Base-by-base conservation (phyloP, 1,284 basidiomycete genomes). In the Rhodotorula sp. region DNA sequence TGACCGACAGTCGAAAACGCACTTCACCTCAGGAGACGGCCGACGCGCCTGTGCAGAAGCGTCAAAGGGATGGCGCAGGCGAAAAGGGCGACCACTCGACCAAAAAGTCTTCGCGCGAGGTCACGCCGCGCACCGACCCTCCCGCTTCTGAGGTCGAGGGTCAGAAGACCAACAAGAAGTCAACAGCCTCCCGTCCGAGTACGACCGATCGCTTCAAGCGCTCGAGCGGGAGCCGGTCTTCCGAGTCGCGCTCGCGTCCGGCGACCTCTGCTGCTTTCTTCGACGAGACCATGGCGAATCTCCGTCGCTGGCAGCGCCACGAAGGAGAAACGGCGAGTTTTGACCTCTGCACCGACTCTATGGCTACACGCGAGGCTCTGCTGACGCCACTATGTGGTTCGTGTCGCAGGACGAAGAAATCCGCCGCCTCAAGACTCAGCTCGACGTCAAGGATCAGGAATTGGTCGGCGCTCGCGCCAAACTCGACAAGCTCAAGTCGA, bases 401-500 rank as follows among this genome's bases (percentile, higher is more conserved):
- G 18, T 38, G 2, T 14, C 26, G 31, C 43, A 64, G 52, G 62
- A 64, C 15, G 48, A 38, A 8, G 54, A 64, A 16, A 31, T 49
- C 1, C 52, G 38, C 3, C 58, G 57, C 21, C 50, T 62, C 12
- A 62, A 49, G 38, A 12, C 50, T 19, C 38, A 64, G n/a, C 58
- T 67, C 54, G 50, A 8, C 23, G 47, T 54, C 21, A 59, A 60
- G 47, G 28, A 26, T 10, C 26, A 8, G 10, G 61, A 59, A 28
- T 21, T 58, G 2, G 34, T 15, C 10, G 19, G 16, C 3, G 43
- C 54, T 23, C 5, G 16, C 15, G 49, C n/a, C 14, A 50, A 47
- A 7, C 59, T 60, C 43, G 23, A 12, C 49, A 45, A 47, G 55
- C 57, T 67, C 48, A 71, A 71, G 59, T 21, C 18, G 5, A 56